These are phyloP conservation scores for Tulasnella sp. DNA, from an alignment of 768 basidiomycete genomes.

Conservation along the genomic window DNA sequence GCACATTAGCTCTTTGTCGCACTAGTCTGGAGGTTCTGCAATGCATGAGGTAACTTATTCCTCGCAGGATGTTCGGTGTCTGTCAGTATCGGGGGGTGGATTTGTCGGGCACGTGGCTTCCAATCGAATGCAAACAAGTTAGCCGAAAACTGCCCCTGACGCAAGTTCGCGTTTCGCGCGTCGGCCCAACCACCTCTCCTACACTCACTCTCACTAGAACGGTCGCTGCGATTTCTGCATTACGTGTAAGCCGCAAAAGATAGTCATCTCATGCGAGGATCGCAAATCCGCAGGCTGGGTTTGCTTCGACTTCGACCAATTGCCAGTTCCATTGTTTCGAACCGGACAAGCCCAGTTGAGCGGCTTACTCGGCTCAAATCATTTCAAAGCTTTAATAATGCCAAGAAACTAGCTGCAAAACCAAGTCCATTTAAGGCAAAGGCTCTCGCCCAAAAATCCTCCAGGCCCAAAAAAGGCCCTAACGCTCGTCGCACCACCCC, in stretches of 20 bases:
- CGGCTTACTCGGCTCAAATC: not conserved
- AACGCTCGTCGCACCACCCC: not conserved
- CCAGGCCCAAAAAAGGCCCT: not conserved
- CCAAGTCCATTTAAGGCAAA: not conserved
- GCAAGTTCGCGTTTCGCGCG: not conserved
- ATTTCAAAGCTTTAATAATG: not conserved
- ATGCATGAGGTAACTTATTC: not conserved
- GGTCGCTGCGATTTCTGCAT: not conserved
- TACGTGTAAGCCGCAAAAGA: not conserved
- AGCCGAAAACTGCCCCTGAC: not conserved
- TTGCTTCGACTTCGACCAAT: not conserved
- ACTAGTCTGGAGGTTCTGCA: not conserved
- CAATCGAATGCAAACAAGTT: not conserved
- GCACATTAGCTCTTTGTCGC: constrained; percentile 40
- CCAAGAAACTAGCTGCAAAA: not conserved
- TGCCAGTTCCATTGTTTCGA: not conserved
- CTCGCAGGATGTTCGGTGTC: not conserved
- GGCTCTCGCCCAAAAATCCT: not conserved
- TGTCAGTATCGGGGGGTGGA: not conserved
- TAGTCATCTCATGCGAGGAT: not conserved
- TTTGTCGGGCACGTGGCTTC: not conserved
- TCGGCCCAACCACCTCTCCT: not conserved
- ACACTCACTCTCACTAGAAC: not conserved
- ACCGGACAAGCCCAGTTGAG: not conserved
- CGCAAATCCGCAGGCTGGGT: not conserved